Conservation (phyloP, 345 rosid species). For the Eucalyptus lansdowneana region DNA sequence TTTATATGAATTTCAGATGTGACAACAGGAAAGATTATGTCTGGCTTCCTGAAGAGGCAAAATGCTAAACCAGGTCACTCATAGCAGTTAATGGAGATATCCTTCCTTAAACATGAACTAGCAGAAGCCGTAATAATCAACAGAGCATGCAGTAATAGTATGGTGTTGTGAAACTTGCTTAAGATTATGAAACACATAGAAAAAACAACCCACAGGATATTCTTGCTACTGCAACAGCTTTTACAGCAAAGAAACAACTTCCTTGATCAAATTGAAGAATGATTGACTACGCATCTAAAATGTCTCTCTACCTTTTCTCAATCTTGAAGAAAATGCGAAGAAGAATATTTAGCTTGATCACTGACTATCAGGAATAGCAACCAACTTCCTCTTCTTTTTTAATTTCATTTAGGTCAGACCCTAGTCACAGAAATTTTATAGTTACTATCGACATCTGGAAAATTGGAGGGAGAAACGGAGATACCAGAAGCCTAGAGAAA, state of each 20-base stretch:
- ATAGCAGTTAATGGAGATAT: neutral
- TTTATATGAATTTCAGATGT: neutral
- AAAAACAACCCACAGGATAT: neutral
- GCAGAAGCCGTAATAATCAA: neutral
- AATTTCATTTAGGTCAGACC: neutral
- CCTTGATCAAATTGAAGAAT: neutral
- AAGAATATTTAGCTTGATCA: neutral
- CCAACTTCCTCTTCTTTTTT: neutral
- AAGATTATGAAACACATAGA: neutral
- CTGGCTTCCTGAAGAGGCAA: slow-evolving; percentile 17
- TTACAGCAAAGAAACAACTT: neutral
- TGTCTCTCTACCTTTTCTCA: neutral
- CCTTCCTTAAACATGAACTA: neutral
- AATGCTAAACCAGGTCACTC: neutral
- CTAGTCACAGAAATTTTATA: neutral
- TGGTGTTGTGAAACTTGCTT: neutral
- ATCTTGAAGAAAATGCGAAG: neutral
- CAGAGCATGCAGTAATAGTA: neutral
- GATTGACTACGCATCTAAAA: neutral
- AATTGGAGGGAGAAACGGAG: neutral
- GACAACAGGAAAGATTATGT: slow-evolving; percentile 22
- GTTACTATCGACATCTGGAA: neutral
- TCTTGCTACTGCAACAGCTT: neutral
- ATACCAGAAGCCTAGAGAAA: slow-evolving; percentile 35
- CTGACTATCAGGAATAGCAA: neutral